Evolutionary conservation across 495 filamentous ascomycete species (phyloP).

Genomic region (Penicillium tannophilum): DNA sequence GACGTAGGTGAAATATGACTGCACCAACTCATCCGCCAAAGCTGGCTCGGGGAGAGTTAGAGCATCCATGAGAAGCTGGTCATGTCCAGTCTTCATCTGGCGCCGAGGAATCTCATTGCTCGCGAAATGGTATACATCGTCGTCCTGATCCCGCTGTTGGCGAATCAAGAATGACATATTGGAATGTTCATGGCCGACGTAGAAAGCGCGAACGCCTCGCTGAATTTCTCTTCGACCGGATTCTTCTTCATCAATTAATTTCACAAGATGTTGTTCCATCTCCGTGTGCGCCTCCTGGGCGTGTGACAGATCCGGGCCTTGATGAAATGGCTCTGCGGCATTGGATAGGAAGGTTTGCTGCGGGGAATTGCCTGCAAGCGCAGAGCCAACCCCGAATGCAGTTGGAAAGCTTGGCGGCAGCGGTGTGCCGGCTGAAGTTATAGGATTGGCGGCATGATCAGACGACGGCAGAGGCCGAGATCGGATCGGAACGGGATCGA

Average conservation of each 20-base stretch:
- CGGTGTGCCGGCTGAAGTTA: conserved; percentile 23
- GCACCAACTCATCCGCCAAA: conserved; percentile 49
- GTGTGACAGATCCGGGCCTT: conserved; percentile 33
- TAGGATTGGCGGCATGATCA: conserved; percentile 29
- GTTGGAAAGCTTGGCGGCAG: conserved; percentile 36
- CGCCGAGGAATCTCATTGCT: conserved; percentile 51
- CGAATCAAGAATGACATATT: conserved; percentile 57
- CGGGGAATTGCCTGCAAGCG: conserved; percentile 19
- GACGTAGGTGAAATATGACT: conserved; percentile 49
- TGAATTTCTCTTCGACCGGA: conserved; percentile 45
- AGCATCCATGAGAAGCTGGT: conserved; percentile 52
- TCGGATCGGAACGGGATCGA: conserved; percentile 53
- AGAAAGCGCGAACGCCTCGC: conserved; percentile 49
- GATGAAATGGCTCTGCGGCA: conserved; percentile 33
- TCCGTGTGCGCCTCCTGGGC: conserved; percentile 39
- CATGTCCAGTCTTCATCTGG: conserved; percentile 47
- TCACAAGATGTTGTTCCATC: conserved; percentile 48
- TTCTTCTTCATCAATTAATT: conserved; percentile 50
- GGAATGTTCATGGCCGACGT: conserved; percentile 52
- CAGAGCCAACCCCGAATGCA: conserved; percentile 29
- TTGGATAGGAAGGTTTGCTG: conserved; percentile 29
- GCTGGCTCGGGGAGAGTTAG: conserved; percentile 47
- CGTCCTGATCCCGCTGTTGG: conserved; percentile 48
- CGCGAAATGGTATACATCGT: conserved; percentile 51
- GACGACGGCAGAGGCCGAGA: conserved; percentile 42